Evolutionary conservation across 208 protist species (phyloP), one percentile per base, ranked within the genome.

Genomic region (Trypanosoma melophagium): DNA sequence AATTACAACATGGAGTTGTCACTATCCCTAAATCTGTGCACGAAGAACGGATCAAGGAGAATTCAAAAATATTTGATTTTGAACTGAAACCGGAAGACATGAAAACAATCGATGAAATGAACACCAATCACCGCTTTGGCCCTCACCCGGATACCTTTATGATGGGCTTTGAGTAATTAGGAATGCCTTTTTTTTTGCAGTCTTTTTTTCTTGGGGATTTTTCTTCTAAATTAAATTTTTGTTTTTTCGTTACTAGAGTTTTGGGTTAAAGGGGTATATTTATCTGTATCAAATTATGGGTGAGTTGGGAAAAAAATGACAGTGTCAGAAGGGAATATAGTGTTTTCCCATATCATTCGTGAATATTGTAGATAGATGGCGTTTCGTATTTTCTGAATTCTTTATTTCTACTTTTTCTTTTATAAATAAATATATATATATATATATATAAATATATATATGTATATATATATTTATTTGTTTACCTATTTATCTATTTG

Each of bases 21-120:
- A 81, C 84, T 1, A 96, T 98, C 65, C 93, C 95, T 53, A 98
- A 98, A 80, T 96, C 88, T 1, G 60, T 73, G 0, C 80, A 90
- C 24, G 53, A 68, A 47, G 74, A 80, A 14, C 83, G 92, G 49
- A 94, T 98, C 13, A 62, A 70, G 22, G 81, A 96, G 76, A 98
- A 98, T 74, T 42, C 81, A 7, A 62, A 86, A 0, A 52, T 87
- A 44, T 86, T 84, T 72, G 76, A 89, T 60, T 89, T 92, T 67
- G 74, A 80, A 69, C 76, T 92, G 9, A 66, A 57, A 12, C 66
- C 64, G 9, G 77, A 86, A 45, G 82, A 92, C n/a, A 80, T 89
- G 80, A 65, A 53, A 24, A 28, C 40, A n/a, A 80, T 91, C 49
- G 77, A 84, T 45, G 65, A 42, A 13, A 77, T 89, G 66, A 80